Evolutionary conservation across 352 stramenopile species (phyloP), one percentile per base, ranked within the genome.

Genomic region (Phytophthora crassamura): DNA sequence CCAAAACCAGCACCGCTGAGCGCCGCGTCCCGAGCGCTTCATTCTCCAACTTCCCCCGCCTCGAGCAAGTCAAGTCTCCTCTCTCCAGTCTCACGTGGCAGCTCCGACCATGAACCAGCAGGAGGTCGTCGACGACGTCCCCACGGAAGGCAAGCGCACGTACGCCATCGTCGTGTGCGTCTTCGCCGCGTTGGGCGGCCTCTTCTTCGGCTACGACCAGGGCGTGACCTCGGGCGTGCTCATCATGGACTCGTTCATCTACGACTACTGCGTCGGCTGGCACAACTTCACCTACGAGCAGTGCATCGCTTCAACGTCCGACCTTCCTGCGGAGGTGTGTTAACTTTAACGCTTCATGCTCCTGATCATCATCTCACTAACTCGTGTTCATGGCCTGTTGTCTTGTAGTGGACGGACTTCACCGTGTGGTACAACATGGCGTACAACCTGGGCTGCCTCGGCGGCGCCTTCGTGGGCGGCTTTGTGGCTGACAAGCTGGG

Each of bases 201-300:
- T 30, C 2, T 30, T 30, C 25, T 30, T 30, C 25, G 25, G 25
- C 25, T 30, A 30, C 25, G 49, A 71, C 28, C 60, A 67, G 25
- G 67, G 67, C n/a, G 55, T 75, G 28, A 71, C 62, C 4, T 59
- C 45, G 20, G 61, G 61, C 22, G 50, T 75, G 16, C 55, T 75
- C 10, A 50, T 72, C 52, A 75, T 72, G 61, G 62, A 72, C 32
- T 72, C 61, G 16, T 75, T 75, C 52, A 16, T 77, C 32, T 34
- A 70, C 52, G 58, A 69, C 54, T 66, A 54, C 48, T 66, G 58
- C 58, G 48, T 66, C 38, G 58, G 47, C 58, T 66, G 43, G 42
- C 48, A 66, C 53, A 47, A 59, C 36, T 48, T 48, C 47, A 55
- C 38, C 16, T 54, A 61, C 40, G 18, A 51, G 11, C 5, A 60